phyloP scores from a whole-genome alignment of 2,329 filamentous ascomycete species.

The Periconia macrospinosa region DNA sequence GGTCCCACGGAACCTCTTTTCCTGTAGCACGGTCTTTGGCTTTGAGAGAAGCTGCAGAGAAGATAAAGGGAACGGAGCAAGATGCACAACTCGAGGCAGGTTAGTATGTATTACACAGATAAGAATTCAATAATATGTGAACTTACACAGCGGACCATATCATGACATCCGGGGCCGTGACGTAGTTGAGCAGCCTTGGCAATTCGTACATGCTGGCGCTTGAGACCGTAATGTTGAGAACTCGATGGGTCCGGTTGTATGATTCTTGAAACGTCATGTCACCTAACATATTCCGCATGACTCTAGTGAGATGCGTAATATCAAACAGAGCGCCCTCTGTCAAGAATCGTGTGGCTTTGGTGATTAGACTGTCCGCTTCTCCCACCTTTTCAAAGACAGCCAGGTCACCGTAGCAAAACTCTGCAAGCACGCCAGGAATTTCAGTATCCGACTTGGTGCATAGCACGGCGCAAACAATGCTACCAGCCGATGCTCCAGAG shows the following conservation, averaged over 20 bases:
- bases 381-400: constrained; percentile 73
- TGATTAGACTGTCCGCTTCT: constrained; percentile 63
- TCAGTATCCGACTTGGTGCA: constrained; percentile 79
- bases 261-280: constrained; percentile 95
- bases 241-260: constrained; percentile 89
- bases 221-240: constrained; percentile 93
- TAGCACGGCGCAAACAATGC: constrained; percentile 80
- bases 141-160: constrained; percentile 88
- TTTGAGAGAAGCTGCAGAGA: constrained; percentile 75
- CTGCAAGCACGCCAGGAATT: constrained; percentile 67
- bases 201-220: constrained; percentile 85
- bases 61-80: constrained; percentile 87
- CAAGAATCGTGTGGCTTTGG: constrained; percentile 71
- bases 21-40: constrained; percentile 85
- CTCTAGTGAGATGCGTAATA: constrained; percentile 75
- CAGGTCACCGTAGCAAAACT: constrained; percentile 78
- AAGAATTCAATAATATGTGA: constrained; percentile 7
- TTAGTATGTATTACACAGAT: constrained; percentile 12
- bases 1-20: constrained; percentile 79
- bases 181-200: constrained; percentile 84
- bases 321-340: constrained; percentile 86
- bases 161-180: constrained; percentile 90
- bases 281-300: constrained; percentile 79
- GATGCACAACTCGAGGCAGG: constrained; percentile 67
- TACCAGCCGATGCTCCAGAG: constrained; percentile 83